Base-by-base conservation (phyloP, 805 yeast species). In the Cyberlindnera xishuangbannaensis region DNA sequence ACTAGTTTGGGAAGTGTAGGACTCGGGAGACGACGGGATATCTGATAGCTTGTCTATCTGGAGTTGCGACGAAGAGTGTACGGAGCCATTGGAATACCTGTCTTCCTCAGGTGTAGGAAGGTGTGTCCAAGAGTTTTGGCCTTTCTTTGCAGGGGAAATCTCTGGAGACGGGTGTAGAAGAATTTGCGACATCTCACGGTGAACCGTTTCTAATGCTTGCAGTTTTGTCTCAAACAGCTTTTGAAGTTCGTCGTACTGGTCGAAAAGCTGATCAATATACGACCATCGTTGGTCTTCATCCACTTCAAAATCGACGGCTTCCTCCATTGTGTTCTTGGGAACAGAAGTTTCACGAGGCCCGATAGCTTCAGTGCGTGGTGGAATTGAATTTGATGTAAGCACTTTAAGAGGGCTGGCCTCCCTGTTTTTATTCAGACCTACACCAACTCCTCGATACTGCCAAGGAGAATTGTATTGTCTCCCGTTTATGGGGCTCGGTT, bases 11-110 rank as follows among this genome's bases (percentile, higher is more conserved):
- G 51, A 47, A 1, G 32, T 37, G 25, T 31, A 36, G 2, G 46
- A 41, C 18, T 39, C 47, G 2, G 52, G 52, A 6, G 52, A 50
- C 4, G 54, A 50, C 4, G 54, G 50, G 4, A 42, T 27, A 18
- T 43, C 34, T 6, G 27, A 15, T 32, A 20, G 18, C 15, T 15
- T 15, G 19, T n/a, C n/a, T n/a, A n/a, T n/a, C n/a, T n/a, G n/a
- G n/a, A n/a, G n/a, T n/a, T n/a, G n/a, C n/a, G n/a, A n/a, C n/a
- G n/a, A n/a, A n/a, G n/a, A n/a, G n/a, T n/a, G n/a, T n/a, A n/a
- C n/a, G n/a, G n/a, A n/a, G n/a, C n/a, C n/a, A n/a, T n/a, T n/a
- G n/a, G n/a, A n/a, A n/a, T n/a, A n/a, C n/a, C 34, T 28, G 7
- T 43, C 45, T 16, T 43, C 51, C 4, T 38, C 31, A 1, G 53